phyloP scores from a whole-genome alignment of 2,329 filamentous ascomycete species.

The Aaosphaeria pasadenensis region DNA sequence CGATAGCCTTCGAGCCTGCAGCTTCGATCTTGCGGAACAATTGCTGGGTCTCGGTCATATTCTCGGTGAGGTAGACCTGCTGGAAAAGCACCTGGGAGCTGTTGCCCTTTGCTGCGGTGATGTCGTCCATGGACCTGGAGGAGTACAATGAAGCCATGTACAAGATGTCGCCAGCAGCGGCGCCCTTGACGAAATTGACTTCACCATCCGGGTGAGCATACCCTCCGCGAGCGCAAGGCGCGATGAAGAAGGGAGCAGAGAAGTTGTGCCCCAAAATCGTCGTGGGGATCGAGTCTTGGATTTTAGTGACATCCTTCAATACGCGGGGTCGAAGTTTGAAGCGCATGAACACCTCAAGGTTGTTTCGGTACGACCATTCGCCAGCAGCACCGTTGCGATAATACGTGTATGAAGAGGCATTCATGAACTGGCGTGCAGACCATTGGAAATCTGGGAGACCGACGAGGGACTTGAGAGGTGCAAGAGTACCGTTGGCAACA shows the following conservation, averaged over 20 bases:
- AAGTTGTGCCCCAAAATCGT: conserved; percentile 55
- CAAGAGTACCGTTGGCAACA: conserved; percentile 34
- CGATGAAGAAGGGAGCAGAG: conserved; percentile 55
- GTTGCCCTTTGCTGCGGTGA: conserved; percentile 21
- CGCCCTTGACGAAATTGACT: conserved; percentile 50
- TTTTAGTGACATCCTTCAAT: conserved; percentile 48
- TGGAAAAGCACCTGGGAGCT: conserved; percentile 30
- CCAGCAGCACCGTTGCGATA: conserved; percentile 56
- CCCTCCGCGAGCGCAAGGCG: conserved; percentile 39
- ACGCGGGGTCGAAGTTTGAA: conserved; percentile 50
- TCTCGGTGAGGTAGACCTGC: conserved; percentile 18
- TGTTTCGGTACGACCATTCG: conserved; percentile 57
- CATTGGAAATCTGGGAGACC: conserved; percentile 57
- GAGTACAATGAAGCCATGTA: conserved; percentile 46
- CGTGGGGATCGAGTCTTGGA: conserved; percentile 39
- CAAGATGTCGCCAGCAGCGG: conserved; percentile 48
- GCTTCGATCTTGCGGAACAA: conserved; percentile 31
- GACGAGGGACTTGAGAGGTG: conserved; percentile 45
- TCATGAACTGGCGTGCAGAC: conserved; percentile 50
- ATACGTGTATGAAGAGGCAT: conserved; percentile 51
- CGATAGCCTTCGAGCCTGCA: conserved; percentile 38
- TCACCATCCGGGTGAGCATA: conserved; percentile 49
- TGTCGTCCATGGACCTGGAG: conserved; percentile 29
- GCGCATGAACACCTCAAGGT: conserved; percentile 53
- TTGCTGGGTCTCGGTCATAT: conserved; percentile 23